Evolutionary conservation across 257 asterid species (phyloP).

Genomic region (Echium plantagineum): DNA sequence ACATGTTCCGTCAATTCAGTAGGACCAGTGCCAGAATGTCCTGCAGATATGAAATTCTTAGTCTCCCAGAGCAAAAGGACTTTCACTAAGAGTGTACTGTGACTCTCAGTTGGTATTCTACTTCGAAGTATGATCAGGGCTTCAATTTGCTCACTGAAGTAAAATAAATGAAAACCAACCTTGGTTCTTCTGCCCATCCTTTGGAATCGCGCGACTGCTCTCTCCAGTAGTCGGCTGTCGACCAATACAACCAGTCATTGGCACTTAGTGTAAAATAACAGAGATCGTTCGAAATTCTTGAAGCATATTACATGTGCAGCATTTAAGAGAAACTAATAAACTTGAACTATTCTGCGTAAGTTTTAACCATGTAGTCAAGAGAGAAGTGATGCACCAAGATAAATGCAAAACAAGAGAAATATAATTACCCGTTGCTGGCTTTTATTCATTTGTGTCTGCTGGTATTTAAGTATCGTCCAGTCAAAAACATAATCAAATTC

Average conservation of each 20-base stretch:
- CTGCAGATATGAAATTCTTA: slow-evolving; percentile 22
- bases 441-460: slow-evolving; percentile 78
- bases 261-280: slow-evolving; percentile 5
- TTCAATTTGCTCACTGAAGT: not conserved
- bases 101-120: slow-evolving; percentile 1
- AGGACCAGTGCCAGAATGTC: slow-evolving; percentile 35
- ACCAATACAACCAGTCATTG: slow-evolving; percentile 7
- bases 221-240: slow-evolving; percentile 73
- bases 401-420: slow-evolving; percentile 11
- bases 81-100: slow-evolving; percentile 1
- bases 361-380: not conserved
- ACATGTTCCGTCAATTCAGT: slow-evolving; percentile 52
- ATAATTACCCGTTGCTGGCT: slow-evolving; percentile 61
- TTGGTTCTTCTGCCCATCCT: slow-evolving; percentile 50
- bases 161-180: slow-evolving; percentile 27
- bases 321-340: not conserved
- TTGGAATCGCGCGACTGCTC: slow-evolving; percentile 61
- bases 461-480: slow-evolving; percentile 96
- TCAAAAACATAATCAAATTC: slow-evolving; percentile 89
- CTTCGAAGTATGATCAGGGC: not conserved
- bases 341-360: not conserved
- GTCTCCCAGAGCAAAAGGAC: not conserved
- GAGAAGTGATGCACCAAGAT: slow-evolving; percentile 10
- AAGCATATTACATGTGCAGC: not conserved
- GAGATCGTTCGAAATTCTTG: not conserved